phyloP scores from a whole-genome alignment of 371 early-diverging fungal species.

The Basidiobolus meristosporus region DNA sequence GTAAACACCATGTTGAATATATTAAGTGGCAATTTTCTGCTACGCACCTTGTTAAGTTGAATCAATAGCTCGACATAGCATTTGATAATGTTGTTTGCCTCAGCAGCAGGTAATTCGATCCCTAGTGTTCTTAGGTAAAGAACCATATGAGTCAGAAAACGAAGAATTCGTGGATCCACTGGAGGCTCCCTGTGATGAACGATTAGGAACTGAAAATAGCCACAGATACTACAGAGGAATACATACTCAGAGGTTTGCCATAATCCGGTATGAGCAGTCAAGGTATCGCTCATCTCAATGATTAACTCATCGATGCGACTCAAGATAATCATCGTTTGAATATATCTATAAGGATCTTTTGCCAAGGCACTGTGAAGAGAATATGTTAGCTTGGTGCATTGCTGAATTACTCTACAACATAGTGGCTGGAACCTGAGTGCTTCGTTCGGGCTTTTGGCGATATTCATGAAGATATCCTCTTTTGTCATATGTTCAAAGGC shows the following conservation, averaged over 20 bases:
- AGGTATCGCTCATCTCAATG: not conserved
- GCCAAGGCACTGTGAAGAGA: no score
- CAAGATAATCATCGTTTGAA: not conserved
- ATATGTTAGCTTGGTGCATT: no score
- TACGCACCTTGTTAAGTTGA: not conserved
- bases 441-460: not conserved
- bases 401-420: no score
- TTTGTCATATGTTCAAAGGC: not conserved
- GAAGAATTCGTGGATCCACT: no score
- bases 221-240: not conserved
- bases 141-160: not conserved
- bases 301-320: not conserved
- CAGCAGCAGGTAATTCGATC: not conserved
- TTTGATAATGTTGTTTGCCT: not conserved
- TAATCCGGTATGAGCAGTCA: not conserved
- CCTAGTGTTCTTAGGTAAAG: not conserved
- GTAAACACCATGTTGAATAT: not conserved
- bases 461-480: not conserved
- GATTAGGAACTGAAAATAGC: not conserved
- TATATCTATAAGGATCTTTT: not conserved
- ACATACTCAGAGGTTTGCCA: not conserved
- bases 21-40: not conserved
- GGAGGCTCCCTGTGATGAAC: no score
- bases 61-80: not conserved
- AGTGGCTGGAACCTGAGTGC: not conserved